phyloP scores from a whole-genome alignment of 495 filamentous ascomycete genomes.

The Penicillium malachiteum region DNA sequence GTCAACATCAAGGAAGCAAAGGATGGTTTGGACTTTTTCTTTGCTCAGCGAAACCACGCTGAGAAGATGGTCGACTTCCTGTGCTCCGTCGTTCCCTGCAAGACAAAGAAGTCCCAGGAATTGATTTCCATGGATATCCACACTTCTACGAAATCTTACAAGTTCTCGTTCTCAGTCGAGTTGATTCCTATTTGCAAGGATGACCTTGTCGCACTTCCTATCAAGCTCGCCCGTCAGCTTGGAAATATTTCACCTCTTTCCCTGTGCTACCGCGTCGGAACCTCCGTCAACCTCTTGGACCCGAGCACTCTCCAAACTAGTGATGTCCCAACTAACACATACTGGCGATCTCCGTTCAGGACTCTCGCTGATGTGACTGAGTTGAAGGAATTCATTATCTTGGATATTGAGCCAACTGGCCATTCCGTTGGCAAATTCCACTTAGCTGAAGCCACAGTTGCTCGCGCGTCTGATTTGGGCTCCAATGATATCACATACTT shows the following conservation, averaged over 20 bases:
- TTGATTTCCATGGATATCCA: constrained; percentile 93
- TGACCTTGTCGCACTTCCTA: constrained; percentile 87
- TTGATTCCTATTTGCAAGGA: constrained; percentile 95
- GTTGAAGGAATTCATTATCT: constrained; percentile 86
- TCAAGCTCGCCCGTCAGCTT: constrained; percentile 77
- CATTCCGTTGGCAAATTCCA: constrained; percentile 74
- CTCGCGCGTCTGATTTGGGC: constrained; percentile 85
- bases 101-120: constrained; percentile 82
- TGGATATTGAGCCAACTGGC: constrained; percentile 87
- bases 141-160: constrained; percentile 84
- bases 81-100: constrained; percentile 65
- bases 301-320: constrained; percentile 86
- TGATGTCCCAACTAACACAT: constrained; percentile 74
- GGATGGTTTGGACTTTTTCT: constrained; percentile 95
- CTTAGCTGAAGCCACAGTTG: constrained; percentile 83
- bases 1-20: constrained; percentile 96
- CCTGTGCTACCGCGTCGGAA: constrained; percentile 87
- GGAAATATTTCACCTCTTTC: constrained; percentile 84
- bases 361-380: constrained; percentile 81
- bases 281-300: constrained; percentile 84
- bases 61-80: constrained; percentile 93
- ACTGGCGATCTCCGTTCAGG: constrained; percentile 85
- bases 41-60: constrained; percentile 81
- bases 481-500: constrained; percentile 83
- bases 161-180: constrained; percentile 76